Evolutionary conservation across 2,329 filamentous ascomycete species (phyloP).

Genomic region (Fusarium ambrosium): DNA sequence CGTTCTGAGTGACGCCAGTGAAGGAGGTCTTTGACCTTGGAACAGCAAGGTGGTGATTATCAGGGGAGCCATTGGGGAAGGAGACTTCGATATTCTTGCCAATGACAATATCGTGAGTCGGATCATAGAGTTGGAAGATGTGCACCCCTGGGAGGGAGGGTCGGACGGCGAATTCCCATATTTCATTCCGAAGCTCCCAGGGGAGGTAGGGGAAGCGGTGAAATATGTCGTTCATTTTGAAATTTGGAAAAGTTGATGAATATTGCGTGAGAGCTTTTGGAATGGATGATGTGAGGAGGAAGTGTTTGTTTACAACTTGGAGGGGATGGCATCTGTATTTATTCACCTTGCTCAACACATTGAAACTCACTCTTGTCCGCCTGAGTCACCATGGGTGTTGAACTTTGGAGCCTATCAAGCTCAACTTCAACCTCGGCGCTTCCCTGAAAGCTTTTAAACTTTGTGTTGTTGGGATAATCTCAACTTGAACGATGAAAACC

Average conservation of each 20-base stretch:
- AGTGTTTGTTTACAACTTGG: not conserved
- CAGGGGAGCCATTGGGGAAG: not conserved
- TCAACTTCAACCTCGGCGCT: not conserved
- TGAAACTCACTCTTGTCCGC: not conserved
- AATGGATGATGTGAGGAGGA: not conserved
- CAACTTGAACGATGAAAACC: not conserved
- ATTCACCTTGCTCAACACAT: not conserved
- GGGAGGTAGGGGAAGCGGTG: not conserved
- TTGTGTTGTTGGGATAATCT: not conserved
- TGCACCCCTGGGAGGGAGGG: not conserved
- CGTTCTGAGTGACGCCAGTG: not conserved
- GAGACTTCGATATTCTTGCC: not conserved
- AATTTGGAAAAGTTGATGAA: not conserved
- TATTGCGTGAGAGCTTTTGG: not conserved
- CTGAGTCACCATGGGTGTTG: not conserved
- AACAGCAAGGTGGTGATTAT: not conserved
- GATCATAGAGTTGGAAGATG: not conserved
- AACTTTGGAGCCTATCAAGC: not conserved
- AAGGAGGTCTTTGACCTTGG: not conserved
- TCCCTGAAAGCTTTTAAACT: not conserved
- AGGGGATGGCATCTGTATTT: not conserved
- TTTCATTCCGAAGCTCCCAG: not conserved
- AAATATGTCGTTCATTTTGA: not conserved
- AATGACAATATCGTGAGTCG: not conserved
- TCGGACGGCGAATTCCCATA: not conserved